phyloP scores from a whole-genome alignment of 1,284 basidiomycete genomes.

The Phellopilus nigrolimitatus region DNA sequence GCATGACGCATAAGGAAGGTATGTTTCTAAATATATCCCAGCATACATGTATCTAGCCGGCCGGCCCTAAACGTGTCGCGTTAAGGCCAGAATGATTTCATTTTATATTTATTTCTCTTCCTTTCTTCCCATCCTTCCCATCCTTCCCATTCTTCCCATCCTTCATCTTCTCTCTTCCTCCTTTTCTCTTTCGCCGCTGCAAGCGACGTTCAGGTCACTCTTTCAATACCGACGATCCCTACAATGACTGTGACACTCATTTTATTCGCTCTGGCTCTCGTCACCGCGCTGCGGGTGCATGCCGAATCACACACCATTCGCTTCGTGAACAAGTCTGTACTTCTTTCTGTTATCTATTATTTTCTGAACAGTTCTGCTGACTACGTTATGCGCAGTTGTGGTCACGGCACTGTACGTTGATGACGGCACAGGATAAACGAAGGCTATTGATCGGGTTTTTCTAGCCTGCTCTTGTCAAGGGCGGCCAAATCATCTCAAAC shows the following conservation, averaged over 20 bases:
- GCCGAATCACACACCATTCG: conserved; percentile 35
- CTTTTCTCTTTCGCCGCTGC: background rate
- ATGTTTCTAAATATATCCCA: too few relatives aligned
- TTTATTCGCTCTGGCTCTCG: conserved; percentile 24
- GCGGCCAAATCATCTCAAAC: conserved; percentile 31
- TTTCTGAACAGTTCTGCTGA: too few relatives aligned
- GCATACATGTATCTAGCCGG: background rate
- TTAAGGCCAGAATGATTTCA: background rate
- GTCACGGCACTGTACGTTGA: conserved; percentile 32
- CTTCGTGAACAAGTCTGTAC: conserved; percentile 34
- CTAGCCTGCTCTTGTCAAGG: conserved; percentile 33
- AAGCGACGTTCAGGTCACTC: conserved; percentile 1
- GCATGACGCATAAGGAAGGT: too few relatives aligned
- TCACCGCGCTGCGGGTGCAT: conserved; percentile 26
- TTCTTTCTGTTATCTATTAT: too few relatives aligned
- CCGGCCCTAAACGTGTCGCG: background rate
- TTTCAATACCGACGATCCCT: conserved; percentile 10
- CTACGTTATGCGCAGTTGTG: too few relatives aligned
- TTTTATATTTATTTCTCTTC: conserved; percentile 2
- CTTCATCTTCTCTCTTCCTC: background rate
- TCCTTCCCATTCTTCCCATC: too few relatives aligned
- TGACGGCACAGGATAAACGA: too few relatives aligned
- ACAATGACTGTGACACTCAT: conserved; percentile 31
- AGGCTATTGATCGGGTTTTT: background rate
- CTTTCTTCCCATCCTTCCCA: conserved; percentile 9